Base-by-base conservation (phyloP, 192 early-diverging fungal species). In the Globomyces pollinis-pini region DNA sequence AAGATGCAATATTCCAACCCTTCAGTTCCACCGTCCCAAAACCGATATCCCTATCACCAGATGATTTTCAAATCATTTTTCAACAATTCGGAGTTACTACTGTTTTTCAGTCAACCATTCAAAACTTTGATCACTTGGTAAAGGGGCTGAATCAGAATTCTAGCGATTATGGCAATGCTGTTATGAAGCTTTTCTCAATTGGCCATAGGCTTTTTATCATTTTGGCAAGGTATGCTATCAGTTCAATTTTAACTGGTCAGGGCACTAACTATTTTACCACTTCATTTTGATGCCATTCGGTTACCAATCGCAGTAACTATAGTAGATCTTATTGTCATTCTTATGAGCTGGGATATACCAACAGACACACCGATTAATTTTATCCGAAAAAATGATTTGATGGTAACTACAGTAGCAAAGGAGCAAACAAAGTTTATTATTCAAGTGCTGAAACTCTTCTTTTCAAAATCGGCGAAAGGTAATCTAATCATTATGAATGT, bases 81-180 rank as follows among this genome's bases (percentile, higher is more conserved):
- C 47, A 59, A 31, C 72, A 74, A 50, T 64, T 74, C 29, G 63
- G 59, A 32, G 13, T 62, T n/a, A 47, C 53, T n/a, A 54, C 61
- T 15, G 61, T 73, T 52, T 66, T 41, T 38, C 43, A 39, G n/a
- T 61, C 50, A 8, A 66, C 55, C 43, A 35, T 65, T 12, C 39
- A 59, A 29, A 38, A 56, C 38, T 12, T 21, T 0, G 21, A 38
- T n/a, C 23, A 15, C 23, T 39, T 55, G 21, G 7, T 26, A 7
- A 12, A 24, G 18, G 35, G 21, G 12, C 7, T 16, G 5, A 36
- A 34, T 20, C 33, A 6, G 23, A 38, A 36, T 16, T 55, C 52
- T 1, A 31, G 29, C 7, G 52, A 21, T 3, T 32, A 26, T 18
- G 52, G 52, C 5, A 55, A 55, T 39, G 7, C 11, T 3, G 3